phyloP scores from a whole-genome alignment of 2,329 filamentous ascomycete genomes.

The Neofusicoccum laricinum region DNA sequence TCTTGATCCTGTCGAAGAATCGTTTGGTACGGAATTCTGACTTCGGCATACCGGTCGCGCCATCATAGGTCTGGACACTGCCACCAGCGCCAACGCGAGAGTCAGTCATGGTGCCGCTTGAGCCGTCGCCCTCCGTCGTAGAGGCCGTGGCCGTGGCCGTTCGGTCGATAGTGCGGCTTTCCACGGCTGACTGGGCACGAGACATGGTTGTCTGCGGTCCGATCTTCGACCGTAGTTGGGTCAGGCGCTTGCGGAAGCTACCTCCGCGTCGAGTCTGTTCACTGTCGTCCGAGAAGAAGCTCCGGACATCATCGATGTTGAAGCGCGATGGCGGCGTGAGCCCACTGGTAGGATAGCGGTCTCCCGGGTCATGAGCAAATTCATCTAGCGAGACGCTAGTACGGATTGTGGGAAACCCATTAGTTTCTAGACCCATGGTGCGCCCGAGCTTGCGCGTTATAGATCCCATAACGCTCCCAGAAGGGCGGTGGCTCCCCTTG shows the following conservation, averaged over 20 bases:
- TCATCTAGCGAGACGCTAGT: background rate
- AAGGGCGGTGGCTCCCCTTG: conserved; percentile 16
- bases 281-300: conserved; percentile 43
- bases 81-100: background rate
- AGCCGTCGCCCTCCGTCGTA: background rate
- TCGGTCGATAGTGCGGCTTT: background rate
- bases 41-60: conserved; percentile 36
- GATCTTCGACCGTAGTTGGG: conserved; percentile 25
- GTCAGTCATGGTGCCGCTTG: background rate
- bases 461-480: conserved; percentile 17
- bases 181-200: conserved; percentile 18
- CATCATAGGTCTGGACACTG: conserved; percentile 20
- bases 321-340: conserved; percentile 41
- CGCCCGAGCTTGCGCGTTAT: conserved; percentile 18
- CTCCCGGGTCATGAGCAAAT: conserved; percentile 29
- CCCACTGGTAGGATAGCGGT: conserved; percentile 49
- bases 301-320: conserved; percentile 39
- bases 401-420: background rate
- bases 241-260: conserved; percentile 35
- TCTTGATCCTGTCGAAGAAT: conserved; percentile 38
- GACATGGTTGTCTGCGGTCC: conserved; percentile 13
- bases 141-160: background rate
- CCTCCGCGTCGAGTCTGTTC: conserved; percentile 19
- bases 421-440: background rate
- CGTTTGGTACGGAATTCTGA: conserved; percentile 39